phyloP scores from a whole-genome alignment of 352 stramenopile species.

The Phytophthora pisi region DNA sequence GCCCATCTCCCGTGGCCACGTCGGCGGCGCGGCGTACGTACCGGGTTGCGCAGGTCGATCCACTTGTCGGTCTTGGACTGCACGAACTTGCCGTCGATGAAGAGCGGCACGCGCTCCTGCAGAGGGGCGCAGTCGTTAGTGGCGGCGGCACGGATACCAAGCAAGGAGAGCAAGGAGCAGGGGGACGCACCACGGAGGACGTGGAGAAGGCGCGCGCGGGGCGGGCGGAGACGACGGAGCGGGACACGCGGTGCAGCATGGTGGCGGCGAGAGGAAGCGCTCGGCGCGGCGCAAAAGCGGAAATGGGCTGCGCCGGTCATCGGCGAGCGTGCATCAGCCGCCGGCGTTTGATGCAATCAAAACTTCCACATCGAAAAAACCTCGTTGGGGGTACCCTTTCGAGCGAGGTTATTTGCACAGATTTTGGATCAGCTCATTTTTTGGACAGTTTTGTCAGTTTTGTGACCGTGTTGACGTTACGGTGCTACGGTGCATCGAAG shows the following conservation, averaged over 20 bases:
- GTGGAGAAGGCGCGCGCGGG: constrained; percentile 52
- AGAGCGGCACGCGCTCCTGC: constrained; percentile 79
- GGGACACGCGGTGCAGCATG: constrained; percentile 40
- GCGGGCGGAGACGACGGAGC: constrained; percentile 24
- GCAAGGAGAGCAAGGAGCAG: not conserved
- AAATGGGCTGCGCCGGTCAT: constrained; percentile 16
- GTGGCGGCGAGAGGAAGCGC: not conserved
- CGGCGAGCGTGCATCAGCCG: constrained; percentile 16
- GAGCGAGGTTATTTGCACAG: not conserved
- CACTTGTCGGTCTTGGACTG: constrained; percentile 91
- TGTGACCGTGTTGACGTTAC: constrained; percentile 9
- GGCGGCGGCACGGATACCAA: not conserved
- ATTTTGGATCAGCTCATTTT: not conserved
- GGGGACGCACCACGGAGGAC: constrained; percentile 38
- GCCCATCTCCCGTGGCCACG: constrained; percentile 2
- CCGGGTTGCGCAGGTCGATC: constrained; percentile 93
- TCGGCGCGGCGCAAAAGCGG: constrained; percentile 18
- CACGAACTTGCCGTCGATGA: constrained; percentile 94
- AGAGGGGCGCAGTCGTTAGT: not conserved
- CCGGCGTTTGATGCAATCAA: constrained; percentile 19
- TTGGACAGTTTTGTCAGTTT: not conserved
- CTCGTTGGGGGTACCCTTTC: too few relatives aligned
- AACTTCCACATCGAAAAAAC: constrained; percentile 29
- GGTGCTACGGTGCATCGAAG: not conserved
- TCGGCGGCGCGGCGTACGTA: constrained; percentile 18